Evolutionary conservation across 202 grass and related monocot genomes (phyloP), one percentile per base, ranked within the genome.

Genomic region (Saccharum hybrid): DNA sequence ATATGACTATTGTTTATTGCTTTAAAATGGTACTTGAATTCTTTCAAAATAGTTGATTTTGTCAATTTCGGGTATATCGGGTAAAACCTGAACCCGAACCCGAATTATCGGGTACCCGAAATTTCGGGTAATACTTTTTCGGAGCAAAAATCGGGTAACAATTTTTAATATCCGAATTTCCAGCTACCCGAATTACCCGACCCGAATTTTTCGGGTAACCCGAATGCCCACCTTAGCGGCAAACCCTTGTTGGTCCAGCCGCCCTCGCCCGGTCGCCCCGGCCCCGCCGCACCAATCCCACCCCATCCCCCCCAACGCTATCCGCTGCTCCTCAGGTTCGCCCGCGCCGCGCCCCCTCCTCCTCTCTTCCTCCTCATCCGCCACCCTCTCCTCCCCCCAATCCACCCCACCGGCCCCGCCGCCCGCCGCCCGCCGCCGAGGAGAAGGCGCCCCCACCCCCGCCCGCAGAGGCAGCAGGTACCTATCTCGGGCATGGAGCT

Each of bases 291-390:
- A 72, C 15, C 52, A 62, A 43, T 4, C 52, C 51, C 19, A 12
- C 42, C 51, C 73, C 78, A 14, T 21, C 23, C 49, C 52, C 73
- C 23, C 49, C 78, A 63, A 82, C 79, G 79, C 79, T 82, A 82
- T 82, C 68, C 79, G 48, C 78, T 15, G 78, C 48, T 33, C 77
- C n/a, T n/a, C 76, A 54, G 63, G 76, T 63, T 67, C 63, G 76
- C 5, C 78, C 51, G 51, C 79, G 21, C 66, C 78, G 21, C 78
- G 14, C 36, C 36, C 42, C 42, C 11, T 13, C 42, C 11, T 13
- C 42, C 2, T 14, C 77, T 2, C 77, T 2, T 8, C 65, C 30
- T 2, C 64, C 49, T 12, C 65, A 2, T 67, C 61, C 61, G 40
- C 42, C 62, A 51, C 72, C 63, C 2, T 16, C n/a, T n/a, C n/a